Base-by-base conservation (phyloP, 495 filamentous ascomycete species). In the Clavariopsis aquatica region DNA sequence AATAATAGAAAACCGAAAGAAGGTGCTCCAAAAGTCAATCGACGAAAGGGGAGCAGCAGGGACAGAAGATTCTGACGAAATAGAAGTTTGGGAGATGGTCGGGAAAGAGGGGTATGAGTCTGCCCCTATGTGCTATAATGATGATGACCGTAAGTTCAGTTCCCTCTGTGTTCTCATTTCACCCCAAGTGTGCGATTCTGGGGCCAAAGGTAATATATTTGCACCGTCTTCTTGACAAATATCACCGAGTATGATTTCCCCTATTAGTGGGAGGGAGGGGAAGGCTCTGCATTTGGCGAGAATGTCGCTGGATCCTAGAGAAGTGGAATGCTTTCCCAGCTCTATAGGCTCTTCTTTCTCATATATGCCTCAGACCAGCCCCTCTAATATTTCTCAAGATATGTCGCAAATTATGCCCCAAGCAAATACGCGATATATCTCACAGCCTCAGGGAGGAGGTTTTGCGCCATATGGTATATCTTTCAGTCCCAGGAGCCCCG, bases 41-140 rank as follows among this genome's bases (percentile, higher is more conserved):
- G 41, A 58, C 41, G 54, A 20, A 52, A 43, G 9, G 9, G 12
- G 9, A n/a, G 38, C 15, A 3, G n/a, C 38, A 15, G 15, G 38
- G 6, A 43, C 1, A 12, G 34, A 20, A 19, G 31, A 26, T 56
- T 4, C 8, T 1, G 66, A 36, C 1, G 66, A 36, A n/a, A 29
- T 43, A 15, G 59, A 55, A 41, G 65, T 64, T 7, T 62, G 52
- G 52, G 58, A 67, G 12, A 53, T 62, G 57, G 20, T 57, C 4
- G 64, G 53, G 1, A 31, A 55, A 4, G 43, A 64, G 46, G 10
- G 2, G 3, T 9, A 3, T 1, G 19, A 36, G 13, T 13, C 28
- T 38, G 47, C 38, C 13, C 31, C 31, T 34, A 34, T 34, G 31
- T n/a, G n/a, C n/a, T n/a, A n/a, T n/a, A n/a, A n/a, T n/a, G 12